Percentiles rank a stretch among this genome's conserved stretches.
Conservation (phyloP, 371 early-diverging fungal genomes). For the Saksenaea vasiformis region DNA sequence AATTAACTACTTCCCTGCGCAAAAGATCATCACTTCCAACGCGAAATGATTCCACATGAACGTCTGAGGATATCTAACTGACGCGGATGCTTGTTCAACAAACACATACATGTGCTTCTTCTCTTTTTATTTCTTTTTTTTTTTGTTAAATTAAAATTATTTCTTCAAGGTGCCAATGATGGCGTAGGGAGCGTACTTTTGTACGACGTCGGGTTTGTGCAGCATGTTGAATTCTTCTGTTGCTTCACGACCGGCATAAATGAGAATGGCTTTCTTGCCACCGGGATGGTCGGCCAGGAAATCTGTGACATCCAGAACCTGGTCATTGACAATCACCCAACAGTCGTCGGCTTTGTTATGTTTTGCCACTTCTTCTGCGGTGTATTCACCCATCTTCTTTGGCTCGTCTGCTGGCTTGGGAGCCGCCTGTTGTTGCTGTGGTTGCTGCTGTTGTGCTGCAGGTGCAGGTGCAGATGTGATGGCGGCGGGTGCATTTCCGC, state of each 20-base stretch:
- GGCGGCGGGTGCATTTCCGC: slow-evolving; percentile 21
- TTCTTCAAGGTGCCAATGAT: slow-evolving; percentile 73
- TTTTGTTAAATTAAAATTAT: slow-evolving; percentile 24
- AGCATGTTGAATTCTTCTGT: slow-evolving; percentile 92
- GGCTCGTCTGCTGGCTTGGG: slow-evolving; percentile 35
- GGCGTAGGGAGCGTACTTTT: slow-evolving; percentile 84
- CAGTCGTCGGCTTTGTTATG: slow-evolving; percentile 90
- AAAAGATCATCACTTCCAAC: no score
- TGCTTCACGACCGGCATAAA: slow-evolving; percentile 87
- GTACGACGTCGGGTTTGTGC: slow-evolving; percentile 85
- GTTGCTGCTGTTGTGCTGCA: slow-evolving; percentile 26
- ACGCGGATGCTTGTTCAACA: no score
- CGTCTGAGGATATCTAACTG: no score
- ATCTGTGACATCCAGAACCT: slow-evolving; percentile 91
- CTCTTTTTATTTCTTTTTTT: not conserved
- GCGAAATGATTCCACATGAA: no score
- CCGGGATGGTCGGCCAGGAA: slow-evolving; percentile 88
- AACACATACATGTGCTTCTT: not conserved
- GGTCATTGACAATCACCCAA: slow-evolving; percentile 93
- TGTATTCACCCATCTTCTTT: slow-evolving; percentile 49
- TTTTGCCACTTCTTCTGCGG: slow-evolving; percentile 78
- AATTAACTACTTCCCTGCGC: no score
- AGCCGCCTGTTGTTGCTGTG: not conserved
- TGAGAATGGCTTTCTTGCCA: slow-evolving; percentile 83
- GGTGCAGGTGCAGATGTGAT: slow-evolving; percentile 26